phyloP scores from a whole-genome alignment of 257 asterid genomes.

The Solanum chiquidenum region DNA sequence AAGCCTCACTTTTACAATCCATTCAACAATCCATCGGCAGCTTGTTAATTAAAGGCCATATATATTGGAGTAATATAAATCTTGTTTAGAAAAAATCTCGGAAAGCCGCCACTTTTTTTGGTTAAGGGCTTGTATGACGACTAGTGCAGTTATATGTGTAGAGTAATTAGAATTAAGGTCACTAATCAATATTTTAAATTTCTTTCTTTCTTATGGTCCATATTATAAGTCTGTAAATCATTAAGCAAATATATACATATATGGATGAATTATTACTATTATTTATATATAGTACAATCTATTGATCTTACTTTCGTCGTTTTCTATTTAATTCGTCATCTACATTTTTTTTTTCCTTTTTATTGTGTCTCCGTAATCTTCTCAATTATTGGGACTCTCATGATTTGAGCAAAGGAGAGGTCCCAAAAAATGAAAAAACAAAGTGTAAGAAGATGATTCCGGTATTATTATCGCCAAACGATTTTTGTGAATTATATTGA shows the following conservation, averaged over 20 bases:
- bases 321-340: not conserved
- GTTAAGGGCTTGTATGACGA: constrained; percentile 4
- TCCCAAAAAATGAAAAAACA: not conserved
- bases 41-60: constrained; percentile 26
- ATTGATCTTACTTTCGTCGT: not conserved
- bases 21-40: constrained; percentile 53
- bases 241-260: not conserved
- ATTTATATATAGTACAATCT: not conserved
- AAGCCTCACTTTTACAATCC: constrained; percentile 47
- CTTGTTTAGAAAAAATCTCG: not conserved
- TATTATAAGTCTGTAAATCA: not conserved
- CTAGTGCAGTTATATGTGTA: not conserved
- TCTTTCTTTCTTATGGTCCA: not conserved
- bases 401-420: not conserved
- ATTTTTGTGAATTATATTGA: not conserved
- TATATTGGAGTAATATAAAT: not conserved
- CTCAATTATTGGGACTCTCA: not conserved
- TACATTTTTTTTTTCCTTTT: not conserved
- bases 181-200: constrained; percentile 2
- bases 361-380: not conserved
- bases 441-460: not conserved
- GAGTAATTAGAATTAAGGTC: not conserved
- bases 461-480: not conserved
- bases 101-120: constrained; percentile 9
- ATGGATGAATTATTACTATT: not conserved